Percentiles rank a stretch among this genome's conserved stretches.
Conservation (phyloP, 2,329 filamentous ascomycete genomes). For the Aspergillus sp. region DNA sequence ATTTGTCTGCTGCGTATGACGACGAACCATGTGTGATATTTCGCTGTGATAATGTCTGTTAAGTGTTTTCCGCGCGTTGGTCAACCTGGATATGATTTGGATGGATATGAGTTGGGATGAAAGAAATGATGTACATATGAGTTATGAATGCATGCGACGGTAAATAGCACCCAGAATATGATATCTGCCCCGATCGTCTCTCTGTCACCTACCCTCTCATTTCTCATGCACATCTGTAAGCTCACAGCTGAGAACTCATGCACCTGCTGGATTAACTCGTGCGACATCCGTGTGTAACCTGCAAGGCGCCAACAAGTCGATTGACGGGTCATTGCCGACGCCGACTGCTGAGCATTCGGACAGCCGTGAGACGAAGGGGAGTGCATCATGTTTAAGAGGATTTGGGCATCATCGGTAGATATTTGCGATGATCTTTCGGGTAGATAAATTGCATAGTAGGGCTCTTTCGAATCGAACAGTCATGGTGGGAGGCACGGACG, state of each 20-base stretch:
- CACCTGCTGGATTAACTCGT: slow-evolving; percentile 19
- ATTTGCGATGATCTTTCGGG: too few relatives aligned
- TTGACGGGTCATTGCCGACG: background rate
- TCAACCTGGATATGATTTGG: background rate
- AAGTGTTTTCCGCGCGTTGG: background rate
- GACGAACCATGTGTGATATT: slow-evolving; percentile 14
- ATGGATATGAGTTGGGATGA: background rate
- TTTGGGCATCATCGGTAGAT: too few relatives aligned
- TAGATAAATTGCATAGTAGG: too few relatives aligned
- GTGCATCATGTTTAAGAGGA: too few relatives aligned
- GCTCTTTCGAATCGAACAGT: too few relatives aligned
- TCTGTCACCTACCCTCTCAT: too few relatives aligned
- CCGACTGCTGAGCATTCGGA: background rate
- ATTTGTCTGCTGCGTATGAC: slow-evolving; percentile 12
- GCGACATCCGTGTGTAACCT: slow-evolving; percentile 17
- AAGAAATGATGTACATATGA: slow-evolving; percentile 25
- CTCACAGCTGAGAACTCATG: slow-evolving; percentile 8
- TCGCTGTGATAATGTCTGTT: slow-evolving; percentile 7
- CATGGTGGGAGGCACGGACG: too few relatives aligned
- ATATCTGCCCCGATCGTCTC: background rate
- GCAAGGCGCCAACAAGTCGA: slow-evolving; percentile 10
- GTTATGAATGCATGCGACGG: slow-evolving; percentile 3
- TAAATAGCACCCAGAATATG: background rate
- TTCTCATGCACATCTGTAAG: background rate
- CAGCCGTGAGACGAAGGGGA: background rate